These are phyloP conservation scores for Naganishia friedmannii DNA, from an alignment of 768 basidiomycete species.

Conservation along the genomic window DNA sequence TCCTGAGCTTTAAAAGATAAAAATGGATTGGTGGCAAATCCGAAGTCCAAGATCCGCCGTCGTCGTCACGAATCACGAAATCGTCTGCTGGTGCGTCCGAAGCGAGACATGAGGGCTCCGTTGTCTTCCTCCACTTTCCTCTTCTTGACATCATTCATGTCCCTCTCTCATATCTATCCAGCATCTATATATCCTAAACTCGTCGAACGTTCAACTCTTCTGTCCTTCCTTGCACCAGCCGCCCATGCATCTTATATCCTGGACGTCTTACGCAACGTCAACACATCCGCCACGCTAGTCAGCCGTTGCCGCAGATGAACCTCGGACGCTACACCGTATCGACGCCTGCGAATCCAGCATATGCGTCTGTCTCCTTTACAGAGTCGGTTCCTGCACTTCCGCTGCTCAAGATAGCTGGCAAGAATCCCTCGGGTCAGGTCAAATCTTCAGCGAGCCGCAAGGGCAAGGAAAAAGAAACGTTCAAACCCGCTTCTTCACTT, in stretches of 20 bases:
- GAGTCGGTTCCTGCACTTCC: background rate
- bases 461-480: background rate
- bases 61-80: too few relatives aligned
- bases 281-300: background rate
- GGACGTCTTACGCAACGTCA: background rate
- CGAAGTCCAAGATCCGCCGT: too few relatives aligned
- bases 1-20: too few relatives aligned
- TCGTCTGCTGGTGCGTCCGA: background rate
- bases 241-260: background rate
- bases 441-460: background rate
- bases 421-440: background rate
- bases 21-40: too few relatives aligned
- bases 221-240: background rate
- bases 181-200: background rate
- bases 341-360: constrained; percentile 13
- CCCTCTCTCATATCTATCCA: background rate
- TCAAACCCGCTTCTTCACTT: background rate
- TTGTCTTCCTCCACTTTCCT: background rate
- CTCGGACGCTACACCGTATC: constrained; percentile 23
- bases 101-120: background rate
- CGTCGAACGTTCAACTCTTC: background rate
- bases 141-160: background rate
- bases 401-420: background rate
- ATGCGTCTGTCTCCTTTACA: constrained; percentile 11
- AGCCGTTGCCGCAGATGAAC: constrained; percentile 13